Percentiles rank a stretch among this genome's conserved stretches.
Conservation (phyloP, 2,329 filamentous ascomycete genomes). For the Onygena corvina region DNA sequence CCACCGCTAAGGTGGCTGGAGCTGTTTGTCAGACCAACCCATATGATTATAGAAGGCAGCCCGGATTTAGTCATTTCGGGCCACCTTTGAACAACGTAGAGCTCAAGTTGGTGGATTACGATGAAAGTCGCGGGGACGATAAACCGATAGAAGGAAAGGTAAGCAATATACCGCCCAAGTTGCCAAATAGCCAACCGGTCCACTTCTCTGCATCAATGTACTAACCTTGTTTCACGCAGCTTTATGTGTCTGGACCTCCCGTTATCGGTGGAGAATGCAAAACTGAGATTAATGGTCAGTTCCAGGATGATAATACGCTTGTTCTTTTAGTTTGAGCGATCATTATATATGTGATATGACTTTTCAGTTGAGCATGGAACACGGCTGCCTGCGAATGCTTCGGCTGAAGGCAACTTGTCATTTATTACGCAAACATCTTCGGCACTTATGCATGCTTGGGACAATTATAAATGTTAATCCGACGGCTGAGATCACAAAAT, state of each 20-base stretch:
- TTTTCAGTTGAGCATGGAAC: neutral
- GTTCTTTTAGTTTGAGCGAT: conserved; percentile 31
- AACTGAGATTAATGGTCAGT: conserved; percentile 51
- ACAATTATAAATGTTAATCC: too few relatives aligned
- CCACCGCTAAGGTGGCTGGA: conserved; percentile 71
- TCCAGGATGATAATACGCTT: conserved; percentile 63
- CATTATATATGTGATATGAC: conserved; percentile 1
- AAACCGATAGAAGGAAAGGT: conserved; percentile 50
- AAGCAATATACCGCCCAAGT: conserved; percentile 28
- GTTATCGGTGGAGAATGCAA: conserved; percentile 56
- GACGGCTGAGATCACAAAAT: too few relatives aligned
- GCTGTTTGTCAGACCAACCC: conserved; percentile 76
- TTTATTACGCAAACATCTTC: too few relatives aligned
- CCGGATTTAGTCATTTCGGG: conserved; percentile 58
- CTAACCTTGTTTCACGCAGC: conserved; percentile 35
- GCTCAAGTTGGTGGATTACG: conserved; percentile 47
- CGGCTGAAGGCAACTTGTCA: too few relatives aligned
- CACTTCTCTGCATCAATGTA: neutral
- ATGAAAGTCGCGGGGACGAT: conserved; percentile 23
- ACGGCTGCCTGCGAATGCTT: too few relatives aligned
- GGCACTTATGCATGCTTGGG: too few relatives aligned
- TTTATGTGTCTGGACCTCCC: conserved; percentile 59
- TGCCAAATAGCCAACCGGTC: neutral
- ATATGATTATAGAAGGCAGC: conserved; percentile 62
- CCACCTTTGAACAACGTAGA: conserved; percentile 69